Conservation (phyloP, 1,284 basidiomycete species). For the Hymenochaete sp. region DNA sequence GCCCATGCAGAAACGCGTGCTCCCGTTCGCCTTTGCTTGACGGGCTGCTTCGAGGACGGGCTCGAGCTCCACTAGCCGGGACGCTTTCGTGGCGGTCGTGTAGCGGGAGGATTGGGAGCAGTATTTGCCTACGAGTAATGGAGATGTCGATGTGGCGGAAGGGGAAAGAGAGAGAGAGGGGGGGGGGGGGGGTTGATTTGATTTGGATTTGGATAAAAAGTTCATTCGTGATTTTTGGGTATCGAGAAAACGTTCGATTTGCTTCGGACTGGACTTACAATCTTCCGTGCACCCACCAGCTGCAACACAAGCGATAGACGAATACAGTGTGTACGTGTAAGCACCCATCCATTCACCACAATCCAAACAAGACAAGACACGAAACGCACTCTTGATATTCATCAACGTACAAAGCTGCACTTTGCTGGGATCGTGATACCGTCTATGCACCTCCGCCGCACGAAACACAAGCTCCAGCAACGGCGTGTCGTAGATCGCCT, state of each 20-base stretch:
- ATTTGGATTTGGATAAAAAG: no score
- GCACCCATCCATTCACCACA: slow-evolving; percentile 14
- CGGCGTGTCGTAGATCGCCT: slow-evolving; percentile 70
- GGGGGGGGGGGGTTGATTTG: no score
- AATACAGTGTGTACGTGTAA: neutral
- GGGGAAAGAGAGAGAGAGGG: no score
- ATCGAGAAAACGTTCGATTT: no score
- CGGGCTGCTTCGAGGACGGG: slow-evolving; percentile 87
- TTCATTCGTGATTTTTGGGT: no score
- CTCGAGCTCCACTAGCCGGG: slow-evolving; percentile 83
- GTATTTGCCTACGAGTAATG: slow-evolving; percentile 65
- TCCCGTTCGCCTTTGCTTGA: slow-evolving; percentile 92
- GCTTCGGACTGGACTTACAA: slow-evolving; percentile 46
- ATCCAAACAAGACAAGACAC: slow-evolving; percentile 14
- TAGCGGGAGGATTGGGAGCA: slow-evolving; percentile 95
- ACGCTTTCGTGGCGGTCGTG: slow-evolving; percentile 83
- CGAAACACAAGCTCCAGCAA: slow-evolving; percentile 82
- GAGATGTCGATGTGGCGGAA: slow-evolving; percentile 4
- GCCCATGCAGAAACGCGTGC: slow-evolving; percentile 98
- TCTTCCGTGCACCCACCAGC: slow-evolving; percentile 95
- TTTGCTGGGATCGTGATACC: slow-evolving; percentile 81
- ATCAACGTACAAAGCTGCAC: slow-evolving; percentile 96
- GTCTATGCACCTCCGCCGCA: slow-evolving; percentile 76
- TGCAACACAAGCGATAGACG: slow-evolving; percentile 26
- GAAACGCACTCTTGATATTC: slow-evolving; percentile 93